These are phyloP conservation scores for Pseudozyma flocculosa DNA, from an alignment of 1,284 basidiomycete species.

Conservation along the genomic window DNA sequence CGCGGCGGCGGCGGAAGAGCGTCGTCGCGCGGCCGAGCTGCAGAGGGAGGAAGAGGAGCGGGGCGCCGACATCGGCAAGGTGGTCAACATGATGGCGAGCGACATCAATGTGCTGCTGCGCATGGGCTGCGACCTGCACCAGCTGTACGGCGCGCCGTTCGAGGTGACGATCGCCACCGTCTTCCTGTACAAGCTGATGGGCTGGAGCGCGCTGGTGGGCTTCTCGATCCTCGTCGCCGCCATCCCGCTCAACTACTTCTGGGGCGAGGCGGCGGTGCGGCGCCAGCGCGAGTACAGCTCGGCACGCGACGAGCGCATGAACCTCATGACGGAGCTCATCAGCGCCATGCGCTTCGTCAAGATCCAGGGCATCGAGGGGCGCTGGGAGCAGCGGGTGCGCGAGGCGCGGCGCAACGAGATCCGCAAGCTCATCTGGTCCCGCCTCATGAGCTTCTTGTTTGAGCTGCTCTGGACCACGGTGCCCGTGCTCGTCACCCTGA, in stretches of 20 bases:
- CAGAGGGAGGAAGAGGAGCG: conserved; percentile 16
- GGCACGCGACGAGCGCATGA: conserved; percentile 80
- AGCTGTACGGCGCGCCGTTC: conserved; percentile 71
- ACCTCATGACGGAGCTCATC: conserved; percentile 75
- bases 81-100: conserved; percentile 62
- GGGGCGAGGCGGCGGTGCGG: conserved; percentile 68
- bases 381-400: conserved; percentile 40
- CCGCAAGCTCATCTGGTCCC: conserved; percentile 36
- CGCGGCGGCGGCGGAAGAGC: not conserved
- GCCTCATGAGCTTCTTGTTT: conserved; percentile 56
- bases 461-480: conserved; percentile 56
- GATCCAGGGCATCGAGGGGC: conserved; percentile 28
- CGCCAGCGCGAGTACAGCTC: conserved; percentile 72
- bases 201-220: conserved; percentile 79
- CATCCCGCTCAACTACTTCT: conserved; percentile 72
- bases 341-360: conserved; percentile 78
- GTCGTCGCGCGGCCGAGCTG: conserved; percentile 1
- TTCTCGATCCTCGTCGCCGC: conserved; percentile 73
- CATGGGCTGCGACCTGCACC: conserved; percentile 60
- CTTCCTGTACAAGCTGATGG: conserved; percentile 67
- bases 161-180: conserved; percentile 72
- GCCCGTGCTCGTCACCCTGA: conserved; percentile 40
- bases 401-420: conserved; percentile 51
- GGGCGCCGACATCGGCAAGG: conserved; percentile 61
- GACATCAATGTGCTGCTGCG: conserved; percentile 54